Evolutionary conservation across 1,284 basidiomycete genomes (phyloP).

Genomic region (Cerrena zonata): DNA sequence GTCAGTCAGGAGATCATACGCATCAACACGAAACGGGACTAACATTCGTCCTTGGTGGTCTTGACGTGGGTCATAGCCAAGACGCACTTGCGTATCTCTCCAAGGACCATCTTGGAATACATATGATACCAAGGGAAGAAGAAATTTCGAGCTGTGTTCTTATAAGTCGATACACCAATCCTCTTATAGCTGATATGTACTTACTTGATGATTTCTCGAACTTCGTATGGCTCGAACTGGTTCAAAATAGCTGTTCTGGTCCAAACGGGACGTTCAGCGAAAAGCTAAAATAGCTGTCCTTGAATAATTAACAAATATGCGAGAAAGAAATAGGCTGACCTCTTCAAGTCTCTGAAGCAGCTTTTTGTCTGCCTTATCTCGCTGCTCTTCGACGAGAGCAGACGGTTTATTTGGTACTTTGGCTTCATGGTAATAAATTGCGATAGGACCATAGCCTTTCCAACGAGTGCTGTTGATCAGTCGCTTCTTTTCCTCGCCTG

Average conservation of each 20-base stretch:
- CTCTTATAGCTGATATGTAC: slow-evolving; percentile 10
- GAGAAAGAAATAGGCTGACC: slow-evolving; percentile 32
- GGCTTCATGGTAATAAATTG: slow-evolving; percentile 62
- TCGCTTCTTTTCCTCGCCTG: slow-evolving; percentile 75
- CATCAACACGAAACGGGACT: slow-evolving; percentile 10
- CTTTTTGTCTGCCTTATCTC: slow-evolving; percentile 49
- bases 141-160: slow-evolving; percentile 56
- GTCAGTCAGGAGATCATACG: background rate
- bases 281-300: slow-evolving; percentile 41
- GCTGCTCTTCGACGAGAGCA: slow-evolving; percentile 49
- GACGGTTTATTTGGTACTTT: slow-evolving; percentile 65
- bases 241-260: slow-evolving; percentile 79
- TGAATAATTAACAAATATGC: background rate
- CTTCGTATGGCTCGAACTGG: slow-evolving; percentile 68
- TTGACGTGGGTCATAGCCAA: slow-evolving; percentile 84
- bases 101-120: slow-evolving; percentile 92
- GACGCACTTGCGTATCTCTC: slow-evolving; percentile 82
- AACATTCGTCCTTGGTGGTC: slow-evolving; percentile 72
- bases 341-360: slow-evolving; percentile 56
- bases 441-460: slow-evolving; percentile 70
- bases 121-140: slow-evolving; percentile 72
- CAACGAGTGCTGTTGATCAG: slow-evolving; percentile 75
- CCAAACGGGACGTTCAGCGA: slow-evolving; percentile 81
- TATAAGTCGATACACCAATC: background rate
- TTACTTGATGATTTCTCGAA: slow-evolving; percentile 69